phyloP scores from a whole-genome alignment of 129 eudicot genomes.

The Cynara cardunculus region DNA sequence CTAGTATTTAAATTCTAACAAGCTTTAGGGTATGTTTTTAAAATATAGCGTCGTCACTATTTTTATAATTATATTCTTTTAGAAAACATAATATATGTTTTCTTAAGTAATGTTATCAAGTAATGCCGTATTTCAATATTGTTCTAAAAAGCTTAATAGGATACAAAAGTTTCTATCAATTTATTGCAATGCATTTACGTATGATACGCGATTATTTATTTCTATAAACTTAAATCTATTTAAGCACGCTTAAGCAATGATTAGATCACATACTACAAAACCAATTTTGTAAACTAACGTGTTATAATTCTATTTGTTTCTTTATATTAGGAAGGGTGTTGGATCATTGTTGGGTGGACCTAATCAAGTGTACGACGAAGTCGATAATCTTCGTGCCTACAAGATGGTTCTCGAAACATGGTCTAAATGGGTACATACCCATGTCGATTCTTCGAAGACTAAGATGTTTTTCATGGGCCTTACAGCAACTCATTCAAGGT shows the following conservation, averaged over 20 bases:
- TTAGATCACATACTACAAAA: background rate
- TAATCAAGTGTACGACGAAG: constrained; percentile 39
- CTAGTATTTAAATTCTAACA: no score
- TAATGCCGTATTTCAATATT: background rate
- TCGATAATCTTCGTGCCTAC: constrained; percentile 39
- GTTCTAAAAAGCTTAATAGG: background rate
- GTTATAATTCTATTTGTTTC: background rate
- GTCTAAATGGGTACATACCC: constrained; percentile 60
- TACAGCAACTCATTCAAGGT: constrained; percentile 70
- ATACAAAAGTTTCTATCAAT: background rate
- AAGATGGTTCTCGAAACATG: constrained; percentile 62
- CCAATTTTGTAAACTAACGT: background rate
- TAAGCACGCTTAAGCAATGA: no score
- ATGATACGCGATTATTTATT: background rate
- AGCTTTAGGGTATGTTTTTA: no score
- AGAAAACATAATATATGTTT: no score
- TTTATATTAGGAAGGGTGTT: constrained; percentile 21
- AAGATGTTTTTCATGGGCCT: constrained; percentile 56
- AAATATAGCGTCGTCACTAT: no score
- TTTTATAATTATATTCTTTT: no score
- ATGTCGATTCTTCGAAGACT: constrained; percentile 46
- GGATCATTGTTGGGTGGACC: constrained; percentile 39
- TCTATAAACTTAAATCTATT: background rate
- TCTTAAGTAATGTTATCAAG: no score
- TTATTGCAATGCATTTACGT: background rate